A percentile compares a stretch with the other conserved stretches of the same genome.
Conservation (phyloP, 2,329 filamentous ascomycete species). For the Curvularia eragrostidis region DNA sequence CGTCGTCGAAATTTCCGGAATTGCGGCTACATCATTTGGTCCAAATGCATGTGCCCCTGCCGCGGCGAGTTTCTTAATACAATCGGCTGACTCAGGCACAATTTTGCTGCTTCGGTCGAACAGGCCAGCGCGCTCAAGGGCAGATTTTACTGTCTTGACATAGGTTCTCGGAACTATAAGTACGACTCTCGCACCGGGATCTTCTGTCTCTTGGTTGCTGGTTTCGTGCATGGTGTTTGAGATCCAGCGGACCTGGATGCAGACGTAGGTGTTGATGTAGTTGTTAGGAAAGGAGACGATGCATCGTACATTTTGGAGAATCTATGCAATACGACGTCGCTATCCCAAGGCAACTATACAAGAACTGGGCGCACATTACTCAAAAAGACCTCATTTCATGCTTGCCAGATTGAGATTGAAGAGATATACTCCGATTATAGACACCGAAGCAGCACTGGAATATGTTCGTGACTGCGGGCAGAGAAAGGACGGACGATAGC, state of each 20-base stretch:
- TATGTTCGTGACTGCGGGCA: neutral
- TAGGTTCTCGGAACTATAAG: constrained; percentile 41
- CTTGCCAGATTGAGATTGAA: no score
- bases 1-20: neutral
- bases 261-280: neutral
- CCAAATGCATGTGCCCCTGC: neutral
- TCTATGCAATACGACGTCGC: neutral
- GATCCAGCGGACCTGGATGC: neutral
- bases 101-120: constrained; percentile 44
- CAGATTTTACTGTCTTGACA: constrained; percentile 51
- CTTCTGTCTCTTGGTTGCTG: neutral
- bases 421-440: neutral
- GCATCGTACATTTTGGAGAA: neutral
- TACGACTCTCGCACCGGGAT: constrained; percentile 1
- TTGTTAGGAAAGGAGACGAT: neutral
- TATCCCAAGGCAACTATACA: constrained; percentile 9
- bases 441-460: neutral
- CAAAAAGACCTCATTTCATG: neutral
- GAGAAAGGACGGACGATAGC: neutral
- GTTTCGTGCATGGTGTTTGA: neutral
- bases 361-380: neutral
- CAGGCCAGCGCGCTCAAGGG: constrained; percentile 40
- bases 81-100: constrained; percentile 8
- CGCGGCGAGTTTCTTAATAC: neutral
- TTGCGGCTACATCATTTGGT: neutral